Base-by-base conservation (phyloP, 176 grass and related monocot species). In the Oryza officinalis region DNA sequence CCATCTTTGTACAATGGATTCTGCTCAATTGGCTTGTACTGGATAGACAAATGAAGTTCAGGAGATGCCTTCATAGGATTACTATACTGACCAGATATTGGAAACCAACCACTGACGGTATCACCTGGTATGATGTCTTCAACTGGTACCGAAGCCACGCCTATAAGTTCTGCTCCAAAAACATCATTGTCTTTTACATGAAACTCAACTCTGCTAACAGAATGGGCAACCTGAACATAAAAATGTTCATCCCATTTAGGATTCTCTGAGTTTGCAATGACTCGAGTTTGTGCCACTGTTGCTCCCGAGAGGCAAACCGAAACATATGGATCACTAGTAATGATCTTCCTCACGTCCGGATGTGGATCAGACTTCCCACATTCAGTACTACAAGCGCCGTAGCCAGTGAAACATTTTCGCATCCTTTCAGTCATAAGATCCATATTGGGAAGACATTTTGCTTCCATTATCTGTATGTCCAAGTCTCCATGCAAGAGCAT, bases 201-300 rank as follows among this genome's bases (percentile, higher is more conserved):
- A 72, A 98, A 98, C 85, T 98, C 92, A 41, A 98, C 28, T 74
- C 81, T 86, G 40, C 69, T 79, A 40, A 89, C 81, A 31, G 96
- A 91, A 75, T 98, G 96, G 8, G 96, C 96, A 23, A 98, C 96
- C 38, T 94, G 91, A 80, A 95, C 85, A 75, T 86, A 89, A 75
- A 98, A 98, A 67, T 98, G 96, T 52, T 98, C 96, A 13, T 95
- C 91, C 96, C 96, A 95, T 86, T 95, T 98, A 3, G 96, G 96
- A 45, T 98, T 87, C 83, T 98, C 96, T 0, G 92, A 91, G 83
- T 98, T 98, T 0, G 91, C 72, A 65, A 98, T 98, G 23, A 98
- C 89, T 63, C 96, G 84, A 68, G 96, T 98, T 76, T 98, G 96
- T 25, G 96, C 92, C 6, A 98, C 87, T 8, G 96, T 95, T 32